Base-by-base conservation (phyloP, 2,329 filamentous ascomycete genomes). In the Beauveria varroae region DNA sequence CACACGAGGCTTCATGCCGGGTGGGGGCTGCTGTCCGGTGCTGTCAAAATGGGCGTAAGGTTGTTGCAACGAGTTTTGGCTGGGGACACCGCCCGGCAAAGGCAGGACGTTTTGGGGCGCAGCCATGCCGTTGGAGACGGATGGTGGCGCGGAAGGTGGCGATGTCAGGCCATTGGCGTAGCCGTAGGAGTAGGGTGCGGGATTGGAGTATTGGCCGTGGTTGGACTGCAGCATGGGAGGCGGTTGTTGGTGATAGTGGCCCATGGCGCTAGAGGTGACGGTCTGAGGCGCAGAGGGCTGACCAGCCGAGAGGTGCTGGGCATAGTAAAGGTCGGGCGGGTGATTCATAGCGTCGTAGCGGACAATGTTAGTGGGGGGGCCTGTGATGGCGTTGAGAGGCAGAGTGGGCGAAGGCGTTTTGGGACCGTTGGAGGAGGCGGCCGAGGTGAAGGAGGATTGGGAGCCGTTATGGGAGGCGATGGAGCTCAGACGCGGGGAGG, bases 1-100 rank as follows among this genome's bases (percentile, higher is more conserved):
- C 30, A 99, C 95, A 64, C 93, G 83, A 22, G 95, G 95, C 78
- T 98, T 98, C 86, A 96, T 96, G 34, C 93, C 93, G 3, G 90
- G 90, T 9, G 95, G 95, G 20, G 92, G 90, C 63, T 96, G 79
- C 74, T 98, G 95, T 9, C 95, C 95, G n/a, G 91, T 96, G 8
- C 87, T 89, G 72, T 98, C 95, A 66, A 85, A 86, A 4, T 79
- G 78, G 59, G 76, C 73, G 71, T 89, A 92, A 28, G 81, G 77
- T 66, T 83, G 82, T 52, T 79, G 78, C 70, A 83, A 81, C 41
- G 68, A 63, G 22, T 75, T 76, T 51, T 84, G 76, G 67, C 78
- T 79, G 59, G 75, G 69, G 20, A 81, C 77, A 63, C 88, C 40
- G 26, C 44, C 78, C 59, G 89, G 90, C 8, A 92, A 79, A 43